Evolutionary conservation across 192 early-diverging fungal species (phyloP), one percentile per base, ranked within the genome.

Genomic region (Endogone sp.): DNA sequence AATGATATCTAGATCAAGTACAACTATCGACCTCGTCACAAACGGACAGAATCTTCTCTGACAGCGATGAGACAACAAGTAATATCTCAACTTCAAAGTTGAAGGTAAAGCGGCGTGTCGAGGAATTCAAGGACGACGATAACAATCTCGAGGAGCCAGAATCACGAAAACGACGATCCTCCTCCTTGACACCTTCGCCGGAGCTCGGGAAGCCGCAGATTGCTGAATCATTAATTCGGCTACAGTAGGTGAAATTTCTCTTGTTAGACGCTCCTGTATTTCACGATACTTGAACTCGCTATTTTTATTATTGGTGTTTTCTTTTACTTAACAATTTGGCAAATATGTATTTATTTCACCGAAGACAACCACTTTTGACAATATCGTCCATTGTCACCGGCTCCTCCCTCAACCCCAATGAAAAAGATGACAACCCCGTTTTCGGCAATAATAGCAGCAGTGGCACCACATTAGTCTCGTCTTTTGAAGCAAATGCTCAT

Each of bases 181-280:
- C 29, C 11, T 54, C 31, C 27, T 56, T 25, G 62, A 71, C 63
- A 56, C 32, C 4, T n/a, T 32, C 23, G 26, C 54, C 60, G 60
- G 4, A 49, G 8, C 21, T 32, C 22, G 11, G n/a, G 11, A 29
- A 16, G n/a, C 22, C 37, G 29, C 20, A 60, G 26, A 16, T 25
- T 59, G 32, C 29, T 21, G 62, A 49, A 63, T 23, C 49, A 44
- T 62, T 61, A 24, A 37, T 27, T 16, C 49, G 26, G 22, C 49
- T 49, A n/a, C 49, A 56, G 23, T 68, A 22, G 20, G 20, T 22
- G 37, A 61, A 60, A 16, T 25, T 56, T 66, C 64, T 20, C 31
- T 60, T 60, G 32, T 30, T 56, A 8, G 29, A 23, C 20, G 37
- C 29, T 27, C 20, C 21, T 57, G n/a, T 28, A 32, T 49, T 49